Base-by-base conservation (phyloP, 148 eudicot genomes). In the Heliamphora exappendiculata region DNA sequence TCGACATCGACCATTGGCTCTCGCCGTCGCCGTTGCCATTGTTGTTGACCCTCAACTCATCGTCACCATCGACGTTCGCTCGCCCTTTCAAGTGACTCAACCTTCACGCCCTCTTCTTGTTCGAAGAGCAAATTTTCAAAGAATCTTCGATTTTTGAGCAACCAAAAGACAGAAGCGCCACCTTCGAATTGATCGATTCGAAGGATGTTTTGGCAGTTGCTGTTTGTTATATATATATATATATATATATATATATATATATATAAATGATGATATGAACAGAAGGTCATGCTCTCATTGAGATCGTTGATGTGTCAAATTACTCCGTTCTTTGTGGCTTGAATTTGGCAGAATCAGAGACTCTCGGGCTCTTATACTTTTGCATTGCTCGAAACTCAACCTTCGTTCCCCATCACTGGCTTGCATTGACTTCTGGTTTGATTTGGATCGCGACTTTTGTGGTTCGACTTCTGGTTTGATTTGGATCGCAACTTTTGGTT, bases 321-420 rank as follows among this genome's bases (percentile, higher is more conserved):
- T 5, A 57, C 83, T 42, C 84, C 87, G 0, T 79, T 67, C 68
- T 37, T 88, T 7, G 77, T 88, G 11, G 78, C 82, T 75, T 86
- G 85, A 78, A 81, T 93, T 75, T 90, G 91, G 47, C 89, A 70
- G 1, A 91, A 91, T 57, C 83, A 83, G 11, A 81, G 81, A 70
- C 75, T 89, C 68, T 84, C 86, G 4, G 79, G 83, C 70, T 88
- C 87, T 33, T 76, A 85, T 33, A 58, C 77, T 37, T 71, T 89
- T 13, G 84, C 87, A 57, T 69, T 80, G 77, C 81, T 78, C 0
- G 83, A 83, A 59, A 41, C 84, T 80, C 78, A 78, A 62, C 47
- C 80, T 22, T 58, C 74, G 13, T n/a, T 49, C 73, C 16, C 69
- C 91, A 47, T 80, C 90, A n/a, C n/a, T n/a, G n/a, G n/a, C n/a